A percentile compares a stretch with the other conserved stretches of the same genome.
These are phyloP conservation scores for Nigrograna mackinnonii DNA, from an alignment of 2,329 filamentous ascomycete genomes.

Conservation along the genomic window DNA sequence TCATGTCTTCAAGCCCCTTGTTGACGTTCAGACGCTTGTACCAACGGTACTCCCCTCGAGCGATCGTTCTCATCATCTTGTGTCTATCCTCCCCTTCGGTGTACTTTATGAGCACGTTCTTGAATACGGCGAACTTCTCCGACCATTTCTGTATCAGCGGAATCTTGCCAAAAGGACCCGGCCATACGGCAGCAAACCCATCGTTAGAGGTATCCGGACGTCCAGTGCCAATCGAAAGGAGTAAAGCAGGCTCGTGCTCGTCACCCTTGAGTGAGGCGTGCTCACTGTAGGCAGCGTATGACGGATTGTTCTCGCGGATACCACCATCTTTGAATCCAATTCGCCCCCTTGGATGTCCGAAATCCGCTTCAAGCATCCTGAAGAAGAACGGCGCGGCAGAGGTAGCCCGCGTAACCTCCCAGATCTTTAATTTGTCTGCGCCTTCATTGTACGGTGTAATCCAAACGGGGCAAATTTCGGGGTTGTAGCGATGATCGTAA, in stretches of 20 bases:
- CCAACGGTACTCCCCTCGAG: constrained; percentile 53
- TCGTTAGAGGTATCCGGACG: constrained; percentile 48
- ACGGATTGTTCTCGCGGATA: constrained; percentile 55
- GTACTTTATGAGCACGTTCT: constrained; percentile 56
- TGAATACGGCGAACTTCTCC: constrained; percentile 54
- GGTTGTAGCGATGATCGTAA: constrained; percentile 50
- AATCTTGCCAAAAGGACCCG: constrained; percentile 48
- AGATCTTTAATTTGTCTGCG: constrained; percentile 51
- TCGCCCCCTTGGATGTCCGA: constrained; percentile 37
- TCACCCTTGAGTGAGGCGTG: constrained; percentile 51
- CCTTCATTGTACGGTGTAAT: constrained; percentile 53
- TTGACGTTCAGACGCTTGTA: constrained; percentile 55
- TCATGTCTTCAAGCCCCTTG: constrained; percentile 48
- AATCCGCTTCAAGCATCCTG: constrained; percentile 50
- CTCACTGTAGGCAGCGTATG: constrained; percentile 51
- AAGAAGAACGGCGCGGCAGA: constrained; percentile 58
- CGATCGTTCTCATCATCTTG: constrained; percentile 50
- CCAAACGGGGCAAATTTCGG: constrained; percentile 46
- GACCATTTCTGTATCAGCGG: constrained; percentile 47
- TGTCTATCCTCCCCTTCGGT: constrained; percentile 55
- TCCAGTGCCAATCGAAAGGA: constrained; percentile 53
- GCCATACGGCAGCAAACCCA: constrained; percentile 51
- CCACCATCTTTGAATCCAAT: constrained; percentile 54
- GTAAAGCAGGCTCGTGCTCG: constrained; percentile 45
- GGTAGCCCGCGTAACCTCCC: constrained; percentile 56